A percentile compares a stretch with the other conserved stretches of the same genome.
Evolutionary conservation across 441 rosid species (phyloP).

Genomic region (Lepidium campestre): DNA sequence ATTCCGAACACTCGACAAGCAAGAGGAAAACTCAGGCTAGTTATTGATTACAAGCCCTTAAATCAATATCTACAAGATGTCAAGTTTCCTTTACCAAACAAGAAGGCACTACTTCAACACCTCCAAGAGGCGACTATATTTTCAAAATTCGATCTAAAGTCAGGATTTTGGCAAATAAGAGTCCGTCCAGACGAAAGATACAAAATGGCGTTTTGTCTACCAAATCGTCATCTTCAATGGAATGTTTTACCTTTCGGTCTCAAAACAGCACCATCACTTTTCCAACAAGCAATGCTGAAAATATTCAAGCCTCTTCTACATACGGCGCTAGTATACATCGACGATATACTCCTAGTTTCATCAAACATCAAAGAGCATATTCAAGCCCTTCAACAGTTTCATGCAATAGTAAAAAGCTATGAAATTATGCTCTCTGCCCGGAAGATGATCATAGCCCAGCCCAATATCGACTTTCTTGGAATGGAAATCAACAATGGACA

Average conservation of each 20-base stretch:
- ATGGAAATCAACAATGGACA: not conserved
- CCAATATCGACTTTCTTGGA: not conserved
- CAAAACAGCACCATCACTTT: not conserved
- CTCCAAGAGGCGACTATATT: not conserved
- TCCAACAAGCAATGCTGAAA: not conserved
- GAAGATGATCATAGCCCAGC: not conserved
- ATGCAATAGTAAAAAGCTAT: fast-evolving
- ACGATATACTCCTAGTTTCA: not conserved
- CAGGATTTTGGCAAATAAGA: not conserved
- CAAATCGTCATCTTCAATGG: not conserved
- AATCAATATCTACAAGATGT: not conserved
- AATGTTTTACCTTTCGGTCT: not conserved
- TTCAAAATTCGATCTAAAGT: not conserved
- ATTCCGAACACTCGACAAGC: not conserved
- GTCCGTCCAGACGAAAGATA: not conserved
- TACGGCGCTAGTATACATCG: not conserved
- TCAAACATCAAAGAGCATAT: not conserved
- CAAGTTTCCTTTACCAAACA: not conserved
- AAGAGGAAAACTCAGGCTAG: not conserved
- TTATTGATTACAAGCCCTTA: not conserved
- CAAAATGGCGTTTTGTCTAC: not conserved
- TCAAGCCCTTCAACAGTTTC: fast-evolving
- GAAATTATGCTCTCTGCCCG: not conserved
- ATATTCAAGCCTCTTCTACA: not conserved
- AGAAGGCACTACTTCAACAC: not conserved